Conservation (phyloP, 352 stramenopile genomes). For the Pythium chondricola region DNA sequence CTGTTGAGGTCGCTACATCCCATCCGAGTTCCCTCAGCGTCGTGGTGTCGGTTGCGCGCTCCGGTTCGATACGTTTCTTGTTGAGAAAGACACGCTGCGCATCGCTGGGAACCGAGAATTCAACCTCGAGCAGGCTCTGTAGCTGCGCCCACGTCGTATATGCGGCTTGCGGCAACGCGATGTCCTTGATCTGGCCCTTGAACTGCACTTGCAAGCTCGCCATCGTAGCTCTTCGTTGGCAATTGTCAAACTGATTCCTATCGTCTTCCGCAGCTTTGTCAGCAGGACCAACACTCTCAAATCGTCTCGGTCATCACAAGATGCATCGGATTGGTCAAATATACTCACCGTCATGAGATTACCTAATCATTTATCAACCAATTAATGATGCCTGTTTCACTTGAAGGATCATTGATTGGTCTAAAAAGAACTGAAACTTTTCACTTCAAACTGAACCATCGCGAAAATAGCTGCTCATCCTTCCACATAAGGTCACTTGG, state of each 20-base stretch:
- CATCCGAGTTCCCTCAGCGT: constrained; percentile 22
- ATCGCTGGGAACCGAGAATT: constrained; percentile 26
- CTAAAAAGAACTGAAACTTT: too few species aligned
- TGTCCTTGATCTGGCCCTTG: constrained; percentile 27
- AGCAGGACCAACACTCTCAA: constrained; percentile 2
- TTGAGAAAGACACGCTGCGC: constrained; percentile 56
- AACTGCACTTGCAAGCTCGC: constrained; percentile 35
- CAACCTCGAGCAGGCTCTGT: constrained; percentile 26
- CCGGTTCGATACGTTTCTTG: constrained; percentile 37
- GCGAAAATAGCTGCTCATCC: constrained; percentile 18
- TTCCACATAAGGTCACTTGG: too few species aligned
- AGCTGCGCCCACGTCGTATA: constrained; percentile 29
- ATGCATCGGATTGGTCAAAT: neutral
- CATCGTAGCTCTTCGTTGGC: constrained; percentile 27
- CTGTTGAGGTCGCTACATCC: constrained; percentile 8
- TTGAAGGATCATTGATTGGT: neutral
- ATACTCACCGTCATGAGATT: neutral
- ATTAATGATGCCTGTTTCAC: neutral
- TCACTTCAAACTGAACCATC: too few species aligned
- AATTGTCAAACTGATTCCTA: constrained; percentile 20
- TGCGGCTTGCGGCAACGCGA: constrained; percentile 19
- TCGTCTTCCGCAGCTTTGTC: neutral
- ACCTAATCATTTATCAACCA: constrained; percentile 5
- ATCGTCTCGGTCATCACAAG: neutral
- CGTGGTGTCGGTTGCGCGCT: constrained; percentile 8